Percentiles rank a stretch among this genome's conserved stretches.
Evolutionary conservation across 441 rosid species (phyloP).

Genomic region (Capsella rubella): DNA sequence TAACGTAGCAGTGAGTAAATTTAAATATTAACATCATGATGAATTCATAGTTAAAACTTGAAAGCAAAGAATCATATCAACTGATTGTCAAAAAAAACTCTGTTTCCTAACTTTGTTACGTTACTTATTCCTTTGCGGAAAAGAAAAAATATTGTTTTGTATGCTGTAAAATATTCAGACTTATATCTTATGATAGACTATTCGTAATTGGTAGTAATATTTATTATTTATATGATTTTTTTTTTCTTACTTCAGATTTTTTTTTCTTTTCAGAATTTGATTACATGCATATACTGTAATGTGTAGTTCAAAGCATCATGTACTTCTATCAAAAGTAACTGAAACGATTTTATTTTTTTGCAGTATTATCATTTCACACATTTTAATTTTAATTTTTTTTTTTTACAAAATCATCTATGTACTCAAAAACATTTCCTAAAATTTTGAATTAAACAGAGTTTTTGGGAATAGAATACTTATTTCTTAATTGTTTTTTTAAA

Average conservation of each 20-base stretch:
- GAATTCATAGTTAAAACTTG: neutral
- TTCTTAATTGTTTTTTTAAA: too few relatives aligned
- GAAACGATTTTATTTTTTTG: neutral
- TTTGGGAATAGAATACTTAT: neutral
- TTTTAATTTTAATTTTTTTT: too few relatives aligned
- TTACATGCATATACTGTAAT: neutral
- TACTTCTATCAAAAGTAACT: neutral
- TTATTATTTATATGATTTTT: too few relatives aligned
- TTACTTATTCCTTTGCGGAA: conserved; percentile 14
- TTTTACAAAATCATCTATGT: neutral
- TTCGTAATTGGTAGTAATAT: too few relatives aligned
- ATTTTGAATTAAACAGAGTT: neutral
- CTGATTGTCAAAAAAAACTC: conserved; percentile 25
- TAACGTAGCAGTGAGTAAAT: neutral
- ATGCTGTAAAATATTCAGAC: neutral
- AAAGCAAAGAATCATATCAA: conserved; percentile 26
- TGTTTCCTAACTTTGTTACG: conserved; percentile 34
- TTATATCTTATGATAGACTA: too few relatives aligned
- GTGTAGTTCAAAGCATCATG: neutral
- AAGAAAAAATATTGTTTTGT: neutral
- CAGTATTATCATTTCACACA: neutral
- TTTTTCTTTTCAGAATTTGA: neutral
- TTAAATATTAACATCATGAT: neutral
- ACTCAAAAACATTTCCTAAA: neutral
- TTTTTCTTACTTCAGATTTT: neutral